Conservation (phyloP, 257 asterid genomes). For the Ehretia macrophylla region DNA sequence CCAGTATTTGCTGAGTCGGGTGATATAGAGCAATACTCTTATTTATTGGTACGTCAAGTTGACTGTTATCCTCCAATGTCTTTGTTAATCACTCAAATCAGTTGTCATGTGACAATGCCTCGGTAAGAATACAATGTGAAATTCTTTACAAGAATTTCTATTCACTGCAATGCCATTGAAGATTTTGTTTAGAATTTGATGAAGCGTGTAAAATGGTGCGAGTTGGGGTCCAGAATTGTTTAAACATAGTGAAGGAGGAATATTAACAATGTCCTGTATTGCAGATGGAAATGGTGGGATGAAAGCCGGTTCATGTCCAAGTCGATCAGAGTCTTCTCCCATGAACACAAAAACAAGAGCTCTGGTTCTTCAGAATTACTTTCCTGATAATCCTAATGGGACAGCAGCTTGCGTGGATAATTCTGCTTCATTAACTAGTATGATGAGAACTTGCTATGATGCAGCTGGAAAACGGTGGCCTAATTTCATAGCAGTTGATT, state of each 20-base stretch:
- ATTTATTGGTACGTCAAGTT: no score
- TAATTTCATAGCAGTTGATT: conserved; percentile 86
- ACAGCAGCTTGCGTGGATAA: conserved; percentile 66
- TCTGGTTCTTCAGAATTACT: conserved; percentile 68
- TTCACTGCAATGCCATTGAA: no score
- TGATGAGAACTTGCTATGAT: conserved; percentile 57
- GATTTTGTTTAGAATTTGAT: no score
- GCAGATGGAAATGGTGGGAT: conserved; percentile 85
- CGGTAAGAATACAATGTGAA: no score
- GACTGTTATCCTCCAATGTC: no score
- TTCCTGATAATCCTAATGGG: conserved; percentile 59
- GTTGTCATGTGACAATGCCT: no score
- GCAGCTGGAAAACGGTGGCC: conserved; percentile 85
- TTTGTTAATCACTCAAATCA: no score
- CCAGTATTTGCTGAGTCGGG: no score
- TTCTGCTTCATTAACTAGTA: conserved; percentile 49
- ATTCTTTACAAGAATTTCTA: no score
- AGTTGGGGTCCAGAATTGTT: background rate
- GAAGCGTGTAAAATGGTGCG: background rate
- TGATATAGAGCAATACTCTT: no score
- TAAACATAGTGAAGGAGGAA: background rate
- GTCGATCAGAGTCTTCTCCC: conserved; percentile 68
- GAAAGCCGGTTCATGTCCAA: conserved; percentile 55
- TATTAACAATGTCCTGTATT: conserved; percentile 4
- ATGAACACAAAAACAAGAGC: conserved; percentile 58